Base-by-base conservation (phyloP, 306 rosid genomes). In the Rosa persica region DNA sequence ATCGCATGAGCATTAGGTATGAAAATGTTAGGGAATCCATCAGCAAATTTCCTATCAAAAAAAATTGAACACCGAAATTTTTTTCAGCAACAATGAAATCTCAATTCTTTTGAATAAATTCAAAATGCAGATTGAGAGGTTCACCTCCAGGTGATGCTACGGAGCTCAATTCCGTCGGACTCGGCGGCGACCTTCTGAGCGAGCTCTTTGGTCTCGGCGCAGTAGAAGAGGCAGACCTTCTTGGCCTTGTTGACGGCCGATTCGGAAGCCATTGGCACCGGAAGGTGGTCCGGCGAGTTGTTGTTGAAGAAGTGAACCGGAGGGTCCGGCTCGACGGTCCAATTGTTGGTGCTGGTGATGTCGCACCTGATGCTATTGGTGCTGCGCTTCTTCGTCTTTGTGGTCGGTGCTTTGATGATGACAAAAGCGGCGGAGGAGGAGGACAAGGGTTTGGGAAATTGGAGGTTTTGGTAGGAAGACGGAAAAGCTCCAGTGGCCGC, bases 21-120 rank as follows among this genome's bases (percentile, higher is more conserved):
- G 90, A 95, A 95, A 76, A 95, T 87, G 91, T 95, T 86, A 76
- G 99, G 99, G 81, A 95, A 95, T 77, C 99, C 98, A 76, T 93
- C 99, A 62, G 89, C 97, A 76, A 95, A 95, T 88, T 91, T 95
- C 89, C 99, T 95, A 80, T 60, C 17, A 60, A 60, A 60, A 22
- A 60, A 10, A 2, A 30, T 30, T 30, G 36, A 30, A 30, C 36
- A 30, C 36, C 36, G 36, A 30, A 30, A 0, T 30, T 30, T 30
- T 30, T 30, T 30, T 30, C 36, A 30, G 36, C 36, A 30, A 30
- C 36, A 30, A 30, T 30, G 36, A 30, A 30, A 30, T 30, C 36
- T 30, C 36, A 30, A 30, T 30, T 30, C 36, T 30, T 30, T 30
- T 30, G 36, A 30, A 30, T 30, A 30, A 30, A 30, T 30, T 30